A percentile compares a stretch with the other conserved stretches of the same genome.
phyloP scores from a whole-genome alignment of 306 rosid species.

The Delonix regia region DNA sequence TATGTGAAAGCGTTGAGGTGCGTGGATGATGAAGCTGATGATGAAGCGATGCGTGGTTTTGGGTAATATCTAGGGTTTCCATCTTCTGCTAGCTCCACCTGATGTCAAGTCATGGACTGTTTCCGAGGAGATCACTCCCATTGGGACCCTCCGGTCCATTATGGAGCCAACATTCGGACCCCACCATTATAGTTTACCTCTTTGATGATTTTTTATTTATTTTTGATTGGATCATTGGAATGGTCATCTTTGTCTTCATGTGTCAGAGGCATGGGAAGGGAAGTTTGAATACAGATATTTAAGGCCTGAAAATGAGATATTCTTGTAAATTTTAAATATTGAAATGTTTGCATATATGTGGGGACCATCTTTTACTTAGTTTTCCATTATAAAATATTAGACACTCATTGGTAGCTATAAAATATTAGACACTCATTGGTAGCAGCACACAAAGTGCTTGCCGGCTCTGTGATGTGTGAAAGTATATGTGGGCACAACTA shows the following conservation, averaged over 20 bases:
- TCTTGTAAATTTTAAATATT: too few relatives aligned
- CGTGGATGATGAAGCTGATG: neutral
- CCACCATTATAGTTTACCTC: conserved; percentile 39
- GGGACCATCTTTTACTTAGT: too few relatives aligned
- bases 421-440: too few relatives aligned
- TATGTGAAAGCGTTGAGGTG: neutral
- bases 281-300: too few relatives aligned
- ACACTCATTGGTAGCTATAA: too few relatives aligned
- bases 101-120: conserved; percentile 29
- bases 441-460: too few relatives aligned
- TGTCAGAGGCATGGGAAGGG: neutral
- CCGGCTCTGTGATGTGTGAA: too few relatives aligned
- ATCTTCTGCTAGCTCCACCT: conserved; percentile 7
- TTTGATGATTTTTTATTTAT: conserved; percentile 14
- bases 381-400: too few relatives aligned
- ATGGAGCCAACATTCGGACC: conserved; percentile 54
- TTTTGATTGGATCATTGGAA: conserved; percentile 26
- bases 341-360: too few relatives aligned
- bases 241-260: conserved; percentile 23
- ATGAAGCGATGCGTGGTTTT: neutral
- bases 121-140: conserved; percentile 34
- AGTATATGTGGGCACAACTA: too few relatives aligned
- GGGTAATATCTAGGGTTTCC: conserved; percentile 28
- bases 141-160: conserved; percentile 59
- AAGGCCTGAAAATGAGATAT: too few relatives aligned